These are phyloP conservation scores for Hordeum marinum DNA, from an alignment of 176 grass and related monocot species.

Conservation along the genomic window DNA sequence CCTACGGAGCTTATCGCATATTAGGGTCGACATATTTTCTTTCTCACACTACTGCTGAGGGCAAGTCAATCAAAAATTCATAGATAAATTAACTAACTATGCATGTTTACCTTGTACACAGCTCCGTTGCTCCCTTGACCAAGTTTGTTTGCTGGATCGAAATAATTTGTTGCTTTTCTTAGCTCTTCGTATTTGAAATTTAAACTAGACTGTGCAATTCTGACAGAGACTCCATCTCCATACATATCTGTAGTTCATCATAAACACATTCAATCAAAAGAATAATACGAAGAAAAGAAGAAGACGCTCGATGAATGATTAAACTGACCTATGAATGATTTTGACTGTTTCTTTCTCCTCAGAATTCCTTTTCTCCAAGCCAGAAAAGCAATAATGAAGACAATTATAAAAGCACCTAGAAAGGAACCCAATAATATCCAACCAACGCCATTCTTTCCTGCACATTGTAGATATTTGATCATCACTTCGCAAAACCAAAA, in stretches of 20 bases:
- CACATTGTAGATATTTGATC: slow-evolving; percentile 3
- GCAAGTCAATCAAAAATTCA: not conserved
- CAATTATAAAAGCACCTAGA: slow-evolving; percentile 46
- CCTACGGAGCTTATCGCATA: slow-evolving; percentile 28
- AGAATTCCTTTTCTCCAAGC: slow-evolving; percentile 47
- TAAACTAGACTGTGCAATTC: slow-evolving; percentile 64
- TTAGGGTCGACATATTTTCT: slow-evolving; percentile 14
- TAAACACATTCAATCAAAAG: not conserved
- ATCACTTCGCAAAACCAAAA: not conserved
- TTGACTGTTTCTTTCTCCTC: slow-evolving; percentile 3
- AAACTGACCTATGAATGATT: slow-evolving; percentile 62
- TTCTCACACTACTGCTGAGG: not conserved
- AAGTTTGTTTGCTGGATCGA: slow-evolving; percentile 73
- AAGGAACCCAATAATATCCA: slow-evolving; percentile 65
- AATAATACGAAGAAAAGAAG: not conserved
- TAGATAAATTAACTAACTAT: slow-evolving; percentile 1
- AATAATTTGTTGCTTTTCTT: slow-evolving; percentile 64
- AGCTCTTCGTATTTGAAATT: slow-evolving; percentile 77
- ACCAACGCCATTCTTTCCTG: slow-evolving; percentile 44
- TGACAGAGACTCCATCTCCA: slow-evolving; percentile 33
- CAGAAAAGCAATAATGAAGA: slow-evolving; percentile 44
- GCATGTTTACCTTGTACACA: slow-evolving; percentile 65
- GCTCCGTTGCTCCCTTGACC: slow-evolving; percentile 84
- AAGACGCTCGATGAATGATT: not conserved
- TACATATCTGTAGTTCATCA: slow-evolving; percentile 45